Evolutionary conservation across 2,329 filamentous ascomycete species (phyloP).

Genomic region (Rutstroemia sydowiana): DNA sequence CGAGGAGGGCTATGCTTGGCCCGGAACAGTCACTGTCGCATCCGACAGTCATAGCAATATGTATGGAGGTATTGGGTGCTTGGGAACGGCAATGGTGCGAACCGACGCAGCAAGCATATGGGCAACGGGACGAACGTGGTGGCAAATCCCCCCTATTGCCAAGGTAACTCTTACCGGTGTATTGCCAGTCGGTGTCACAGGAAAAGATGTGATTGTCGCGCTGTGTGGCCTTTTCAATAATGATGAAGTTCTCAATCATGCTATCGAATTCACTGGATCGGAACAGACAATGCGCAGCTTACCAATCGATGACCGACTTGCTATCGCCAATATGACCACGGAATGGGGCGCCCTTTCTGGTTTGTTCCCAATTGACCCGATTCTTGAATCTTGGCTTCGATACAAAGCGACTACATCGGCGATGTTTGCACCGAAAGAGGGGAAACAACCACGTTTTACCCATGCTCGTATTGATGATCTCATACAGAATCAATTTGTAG

Average conservation of each 20-base stretch:
- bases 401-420: conserved; percentile 67
- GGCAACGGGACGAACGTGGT: conserved; percentile 80
- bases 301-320: conserved; percentile 63
- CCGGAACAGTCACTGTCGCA: conserved; percentile 74
- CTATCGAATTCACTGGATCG: conserved; percentile 78
- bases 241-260: conserved; percentile 85
- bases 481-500: conserved; percentile 54
- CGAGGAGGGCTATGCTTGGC: conserved; percentile 79
- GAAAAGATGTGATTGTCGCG: conserved; percentile 90
- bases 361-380: conserved; percentile 72
- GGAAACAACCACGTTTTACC: conserved; percentile 53
- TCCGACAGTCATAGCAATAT: conserved; percentile 72
- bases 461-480: conserved; percentile 69
- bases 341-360: conserved; percentile 71
- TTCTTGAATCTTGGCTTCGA: conserved; percentile 66
- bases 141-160: conserved; percentile 77
- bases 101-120: conserved; percentile 84
- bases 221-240: conserved; percentile 81
- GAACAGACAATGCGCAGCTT: conserved; percentile 70
- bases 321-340: conserved; percentile 74
- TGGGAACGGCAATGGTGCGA: conserved; percentile 76
- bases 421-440: conserved; percentile 44
- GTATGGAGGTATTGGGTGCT: conserved; percentile 72
- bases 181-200: conserved; percentile 72
- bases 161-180: conserved; percentile 70